These are phyloP conservation scores for Xylariaceae sp. DNA, from an alignment of 2,329 filamentous ascomycete species.

Conservation along the genomic window DNA sequence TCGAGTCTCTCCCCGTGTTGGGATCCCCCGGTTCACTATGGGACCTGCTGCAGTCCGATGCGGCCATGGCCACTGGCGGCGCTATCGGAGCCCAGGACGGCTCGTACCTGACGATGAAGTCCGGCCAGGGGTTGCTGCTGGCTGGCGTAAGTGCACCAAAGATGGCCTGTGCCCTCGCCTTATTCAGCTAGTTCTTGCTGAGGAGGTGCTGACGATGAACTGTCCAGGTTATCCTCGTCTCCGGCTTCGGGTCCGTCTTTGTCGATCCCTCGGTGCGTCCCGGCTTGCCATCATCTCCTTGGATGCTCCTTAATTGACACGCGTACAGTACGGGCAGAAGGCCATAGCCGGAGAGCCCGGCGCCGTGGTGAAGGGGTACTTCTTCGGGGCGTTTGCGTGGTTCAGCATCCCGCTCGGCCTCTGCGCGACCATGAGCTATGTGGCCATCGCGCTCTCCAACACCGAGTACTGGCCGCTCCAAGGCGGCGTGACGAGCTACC, in stretches of 20 bases:
- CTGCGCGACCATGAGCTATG: constrained; percentile 62
- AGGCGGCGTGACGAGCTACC: constrained; percentile 47
- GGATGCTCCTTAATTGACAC: not conserved
- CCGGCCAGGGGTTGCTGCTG: constrained; percentile 59
- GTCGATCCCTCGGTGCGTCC: constrained; percentile 45
- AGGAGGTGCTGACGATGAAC: not conserved
- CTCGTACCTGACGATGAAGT: constrained; percentile 62
- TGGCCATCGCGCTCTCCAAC: constrained; percentile 54
- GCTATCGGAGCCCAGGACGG: constrained; percentile 57
- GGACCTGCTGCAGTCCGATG: constrained; percentile 52
- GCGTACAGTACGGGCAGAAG: constrained; percentile 57
- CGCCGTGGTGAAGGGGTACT: constrained; percentile 60
- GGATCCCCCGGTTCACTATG: constrained; percentile 57
- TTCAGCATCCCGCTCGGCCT: constrained; percentile 65
- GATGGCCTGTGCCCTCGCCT: too few relatives aligned
- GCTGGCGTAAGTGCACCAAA: constrained; percentile 40
- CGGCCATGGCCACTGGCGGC: constrained; percentile 35
- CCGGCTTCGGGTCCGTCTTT: constrained; percentile 57
- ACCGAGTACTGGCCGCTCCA: constrained; percentile 50
- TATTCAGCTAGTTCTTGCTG: too few relatives aligned
- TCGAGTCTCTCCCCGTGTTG: constrained; percentile 50
- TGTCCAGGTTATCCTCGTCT: constrained; percentile 51
- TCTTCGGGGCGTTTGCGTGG: constrained; percentile 61
- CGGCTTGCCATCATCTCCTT: not conserved
- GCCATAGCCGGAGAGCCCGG: constrained; percentile 62